Percentiles rank a stretch among this genome's conserved stretches.
These are phyloP conservation scores for Coemansia guatemalensis DNA, from an alignment of 192 early-diverging fungal species.

Conservation along the genomic window DNA sequence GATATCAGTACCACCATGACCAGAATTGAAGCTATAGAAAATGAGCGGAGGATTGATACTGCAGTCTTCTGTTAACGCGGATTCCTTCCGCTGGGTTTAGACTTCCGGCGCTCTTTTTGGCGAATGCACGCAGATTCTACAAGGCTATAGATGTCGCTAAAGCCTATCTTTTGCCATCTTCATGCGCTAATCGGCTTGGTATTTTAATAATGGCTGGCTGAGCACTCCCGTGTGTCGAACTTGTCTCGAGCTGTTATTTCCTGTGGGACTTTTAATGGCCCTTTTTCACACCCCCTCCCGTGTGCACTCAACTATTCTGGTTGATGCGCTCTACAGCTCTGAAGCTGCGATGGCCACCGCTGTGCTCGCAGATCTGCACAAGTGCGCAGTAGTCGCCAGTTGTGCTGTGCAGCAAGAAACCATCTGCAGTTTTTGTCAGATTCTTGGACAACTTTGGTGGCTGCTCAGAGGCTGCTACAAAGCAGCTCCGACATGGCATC, in stretches of 20 bases:
- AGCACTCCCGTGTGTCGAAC: no score
- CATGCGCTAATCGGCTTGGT: conserved; percentile 18
- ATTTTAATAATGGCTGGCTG: no score
- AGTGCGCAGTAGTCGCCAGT: background rate
- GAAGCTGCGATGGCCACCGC: background rate
- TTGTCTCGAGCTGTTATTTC: no score
- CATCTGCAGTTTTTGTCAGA: background rate
- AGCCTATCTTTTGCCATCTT: conserved; percentile 32
- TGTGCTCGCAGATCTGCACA: background rate
- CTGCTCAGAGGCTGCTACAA: conserved; percentile 1
- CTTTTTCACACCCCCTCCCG: background rate
- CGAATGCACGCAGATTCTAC: conserved; percentile 20
- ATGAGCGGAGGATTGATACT: background rate
- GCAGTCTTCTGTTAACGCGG: conserved; percentile 18
- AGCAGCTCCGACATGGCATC: background rate
- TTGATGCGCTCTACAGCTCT: background rate
- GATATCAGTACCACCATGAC: no score
- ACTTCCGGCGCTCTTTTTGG: conserved; percentile 17
- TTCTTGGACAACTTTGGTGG: conserved; percentile 6
- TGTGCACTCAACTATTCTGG: background rate
- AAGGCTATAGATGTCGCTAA: conserved; percentile 20
- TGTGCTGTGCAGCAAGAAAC: background rate
- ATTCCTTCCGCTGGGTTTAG: conserved; percentile 43
- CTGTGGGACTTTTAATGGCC: background rate
- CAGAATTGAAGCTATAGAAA: no score